Conservation (phyloP, 495 filamentous ascomycete genomes). For the Aspergillus homomorphus region DNA sequence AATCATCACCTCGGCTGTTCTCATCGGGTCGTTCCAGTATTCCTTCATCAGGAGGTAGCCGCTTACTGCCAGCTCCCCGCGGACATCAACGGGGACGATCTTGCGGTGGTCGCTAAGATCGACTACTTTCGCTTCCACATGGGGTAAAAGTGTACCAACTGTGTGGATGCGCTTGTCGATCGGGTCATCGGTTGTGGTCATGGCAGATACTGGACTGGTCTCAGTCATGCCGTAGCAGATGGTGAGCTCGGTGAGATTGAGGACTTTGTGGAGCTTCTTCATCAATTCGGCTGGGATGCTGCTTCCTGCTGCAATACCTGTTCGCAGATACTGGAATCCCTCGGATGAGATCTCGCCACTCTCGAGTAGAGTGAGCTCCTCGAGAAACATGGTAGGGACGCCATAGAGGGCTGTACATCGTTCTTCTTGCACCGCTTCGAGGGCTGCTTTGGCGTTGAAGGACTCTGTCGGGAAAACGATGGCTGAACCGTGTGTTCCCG, state of each 20-base stretch:
- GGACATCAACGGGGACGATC: slow-evolving; percentile 60
- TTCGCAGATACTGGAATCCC: slow-evolving; percentile 70
- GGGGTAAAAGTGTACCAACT: slow-evolving; percentile 76
- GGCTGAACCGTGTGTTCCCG: slow-evolving; percentile 76
- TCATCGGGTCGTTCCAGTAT: slow-evolving; percentile 73
- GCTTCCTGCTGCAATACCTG: slow-evolving; percentile 89
- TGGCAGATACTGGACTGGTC: slow-evolving; percentile 84
- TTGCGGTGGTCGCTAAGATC: slow-evolving; percentile 52
- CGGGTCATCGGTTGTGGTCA: slow-evolving; percentile 84
- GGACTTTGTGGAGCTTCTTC: slow-evolving; percentile 67
- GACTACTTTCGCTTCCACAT: slow-evolving; percentile 84
- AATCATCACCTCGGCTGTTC: slow-evolving; percentile 69
- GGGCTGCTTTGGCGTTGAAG: slow-evolving; percentile 73
- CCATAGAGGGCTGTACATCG: slow-evolving; percentile 84
- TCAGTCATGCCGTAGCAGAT: slow-evolving; percentile 99
- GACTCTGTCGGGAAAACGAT: slow-evolving; percentile 87
- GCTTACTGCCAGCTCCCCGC: slow-evolving; percentile 77
- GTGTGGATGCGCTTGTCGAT: slow-evolving; percentile 72
- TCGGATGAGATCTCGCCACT: slow-evolving; percentile 46
- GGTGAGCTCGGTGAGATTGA: slow-evolving; percentile 81
- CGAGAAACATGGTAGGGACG: slow-evolving; percentile 93
- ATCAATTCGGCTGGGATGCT: slow-evolving; percentile 82
- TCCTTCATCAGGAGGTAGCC: slow-evolving; percentile 90
- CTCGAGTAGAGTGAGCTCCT: slow-evolving; percentile 73
- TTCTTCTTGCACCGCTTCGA: slow-evolving; percentile 71